Percentiles rank a stretch among this genome's conserved stretches.
Conservation (phyloP, 108 stramenopile genomes). For the Skeletonema tropicum region DNA sequence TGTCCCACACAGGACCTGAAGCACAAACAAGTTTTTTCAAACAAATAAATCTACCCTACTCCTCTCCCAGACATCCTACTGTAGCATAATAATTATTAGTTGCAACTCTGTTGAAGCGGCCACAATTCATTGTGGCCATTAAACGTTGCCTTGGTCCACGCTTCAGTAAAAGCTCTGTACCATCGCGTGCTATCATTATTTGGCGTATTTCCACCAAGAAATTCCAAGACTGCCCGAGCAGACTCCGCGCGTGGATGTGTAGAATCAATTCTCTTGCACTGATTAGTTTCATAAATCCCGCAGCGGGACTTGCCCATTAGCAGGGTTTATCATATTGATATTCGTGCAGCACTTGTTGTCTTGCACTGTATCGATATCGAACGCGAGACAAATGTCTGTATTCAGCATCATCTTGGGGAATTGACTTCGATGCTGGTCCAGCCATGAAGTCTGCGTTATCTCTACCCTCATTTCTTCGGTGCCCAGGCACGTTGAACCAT, state of each 20-base stretch:
- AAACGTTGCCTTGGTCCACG: slow-evolving; percentile 14
- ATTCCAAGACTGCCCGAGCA: background rate
- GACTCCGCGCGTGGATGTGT: background rate
- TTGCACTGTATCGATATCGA: slow-evolving; percentile 29
- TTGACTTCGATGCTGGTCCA: slow-evolving; percentile 21
- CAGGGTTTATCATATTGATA: slow-evolving; percentile 36
- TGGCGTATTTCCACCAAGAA: slow-evolving; percentile 2
- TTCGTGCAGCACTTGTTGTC: slow-evolving; percentile 40
- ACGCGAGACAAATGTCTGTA: slow-evolving; percentile 53
- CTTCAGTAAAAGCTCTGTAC: slow-evolving; percentile 16
- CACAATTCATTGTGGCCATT: slow-evolving; percentile 14
- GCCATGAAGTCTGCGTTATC: slow-evolving; percentile 17
- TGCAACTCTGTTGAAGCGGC: background rate
- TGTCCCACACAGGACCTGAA: background rate
- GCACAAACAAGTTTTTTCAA: background rate
- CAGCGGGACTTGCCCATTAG: slow-evolving; percentile 39
- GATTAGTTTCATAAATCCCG: slow-evolving; percentile 10
- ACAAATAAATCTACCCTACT: background rate
- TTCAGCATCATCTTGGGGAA: slow-evolving; percentile 55
- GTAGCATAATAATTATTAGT: background rate
- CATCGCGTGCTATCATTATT: slow-evolving; percentile 9
- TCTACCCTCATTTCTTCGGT: slow-evolving; percentile 17
- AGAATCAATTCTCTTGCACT: slow-evolving; percentile 1
- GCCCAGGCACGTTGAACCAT: slow-evolving; percentile 42
- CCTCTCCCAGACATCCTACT: background rate